phyloP scores from a whole-genome alignment of 768 basidiomycete species.

The Polyporus arcularius region DNA sequence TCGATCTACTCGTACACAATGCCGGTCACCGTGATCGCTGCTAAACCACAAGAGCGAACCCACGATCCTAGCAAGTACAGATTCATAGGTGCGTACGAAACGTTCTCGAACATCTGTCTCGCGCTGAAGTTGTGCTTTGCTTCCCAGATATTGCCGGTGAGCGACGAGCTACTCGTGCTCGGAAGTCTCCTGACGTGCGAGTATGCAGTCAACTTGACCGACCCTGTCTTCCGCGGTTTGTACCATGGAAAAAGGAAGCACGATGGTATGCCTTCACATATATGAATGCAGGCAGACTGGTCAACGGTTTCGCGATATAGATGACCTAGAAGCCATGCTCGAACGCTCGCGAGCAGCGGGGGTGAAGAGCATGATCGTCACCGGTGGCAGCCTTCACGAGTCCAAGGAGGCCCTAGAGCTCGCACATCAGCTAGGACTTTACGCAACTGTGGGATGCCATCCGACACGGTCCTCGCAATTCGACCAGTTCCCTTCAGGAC shows the following conservation, averaged over 20 bases:
- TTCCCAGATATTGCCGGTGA: conserved; percentile 43
- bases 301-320: conserved; percentile 37
- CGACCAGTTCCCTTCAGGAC: conserved; percentile 54
- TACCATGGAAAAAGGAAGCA: conserved; percentile 54
- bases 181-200: not conserved
- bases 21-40: conserved; percentile 29
- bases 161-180: not conserved
- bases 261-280: conserved; percentile 37
- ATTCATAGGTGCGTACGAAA: conserved; percentile 35
- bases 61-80: conserved; percentile 23
- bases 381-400: conserved; percentile 70
- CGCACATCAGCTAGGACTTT: conserved; percentile 59
- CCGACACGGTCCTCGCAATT: conserved; percentile 77
- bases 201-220: conserved; percentile 51
- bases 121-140: not conserved
- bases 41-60: conserved; percentile 20
- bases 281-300: conserved; percentile 28
- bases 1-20: conserved; percentile 18
- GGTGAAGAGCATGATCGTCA: conserved; percentile 72
- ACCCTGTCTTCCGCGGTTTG: conserved; percentile 55
- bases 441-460: conserved; percentile 79
- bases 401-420: conserved; percentile 59
- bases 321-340: conserved; percentile 64
- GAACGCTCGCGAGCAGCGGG: conserved; percentile 58
- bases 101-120: not conserved